phyloP scores from a whole-genome alignment of 768 basidiomycete genomes.

The Suillus occidentalis region DNA sequence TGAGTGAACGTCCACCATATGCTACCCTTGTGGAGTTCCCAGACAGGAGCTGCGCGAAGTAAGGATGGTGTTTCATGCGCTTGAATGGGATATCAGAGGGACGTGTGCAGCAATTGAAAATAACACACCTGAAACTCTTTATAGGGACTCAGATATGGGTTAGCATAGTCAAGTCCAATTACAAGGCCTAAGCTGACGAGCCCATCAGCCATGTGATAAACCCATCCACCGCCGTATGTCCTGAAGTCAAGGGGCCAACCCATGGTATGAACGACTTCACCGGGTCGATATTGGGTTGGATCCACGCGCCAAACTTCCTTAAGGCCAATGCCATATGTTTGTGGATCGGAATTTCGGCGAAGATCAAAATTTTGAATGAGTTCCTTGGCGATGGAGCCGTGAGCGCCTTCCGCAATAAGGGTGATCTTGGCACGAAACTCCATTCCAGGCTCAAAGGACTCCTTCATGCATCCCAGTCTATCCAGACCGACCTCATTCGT shows the following conservation, averaged over 20 bases:
- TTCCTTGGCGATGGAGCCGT: conserved; percentile 86
- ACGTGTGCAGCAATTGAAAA: neutral
- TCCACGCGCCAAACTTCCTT: conserved; percentile 98
- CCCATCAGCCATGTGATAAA: conserved; percentile 94
- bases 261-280: conserved; percentile 87
- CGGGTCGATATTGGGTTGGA: conserved; percentile 55
- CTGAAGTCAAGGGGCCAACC: conserved; percentile 87
- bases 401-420: conserved; percentile 92
- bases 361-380: conserved; percentile 74
- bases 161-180: conserved; percentile 91
- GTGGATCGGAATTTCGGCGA: conserved; percentile 66
- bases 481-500: conserved; percentile 96
- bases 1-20: conserved; percentile 87
- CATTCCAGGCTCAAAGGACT: conserved; percentile 95
- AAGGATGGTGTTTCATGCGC: conserved; percentile 97
- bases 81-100: conserved; percentile 28
- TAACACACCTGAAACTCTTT: conserved; percentile 82
- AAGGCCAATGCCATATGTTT: conserved; percentile 94
- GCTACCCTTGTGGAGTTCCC: conserved; percentile 75
- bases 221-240: conserved; percentile 86
- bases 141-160: conserved; percentile 91
- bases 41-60: conserved; percentile 78
- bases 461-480: conserved; percentile 70
- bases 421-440: conserved; percentile 91
- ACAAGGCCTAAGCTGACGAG: conserved; percentile 91